These are phyloP conservation scores for Sclerotinia minor DNA, from an alignment of 2,329 filamentous ascomycete genomes.

Conservation along the genomic window DNA sequence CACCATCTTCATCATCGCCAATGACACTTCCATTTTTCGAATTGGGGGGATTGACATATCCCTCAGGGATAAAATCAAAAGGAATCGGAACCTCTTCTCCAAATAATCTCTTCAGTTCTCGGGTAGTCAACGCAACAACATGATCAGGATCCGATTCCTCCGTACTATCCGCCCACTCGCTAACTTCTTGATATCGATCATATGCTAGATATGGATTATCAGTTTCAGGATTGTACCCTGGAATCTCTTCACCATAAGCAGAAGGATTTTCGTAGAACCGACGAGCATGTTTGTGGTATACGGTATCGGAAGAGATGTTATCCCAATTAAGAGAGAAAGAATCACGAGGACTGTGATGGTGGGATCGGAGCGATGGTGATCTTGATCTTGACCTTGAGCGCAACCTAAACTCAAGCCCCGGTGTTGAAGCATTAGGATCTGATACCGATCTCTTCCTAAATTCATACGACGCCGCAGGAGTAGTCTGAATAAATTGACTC, in stretches of 20 bases:
- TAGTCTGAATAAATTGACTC: neutral
- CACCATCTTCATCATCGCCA: neutral
- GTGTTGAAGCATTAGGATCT: neutral
- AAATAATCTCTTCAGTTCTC: constrained; percentile 14
- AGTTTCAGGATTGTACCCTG: constrained; percentile 3
- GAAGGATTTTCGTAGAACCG: constrained; percentile 13
- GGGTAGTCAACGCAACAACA: constrained; percentile 16
- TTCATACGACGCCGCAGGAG: neutral
- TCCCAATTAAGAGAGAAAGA: constrained; percentile 16
- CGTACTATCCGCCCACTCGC: constrained; percentile 11
- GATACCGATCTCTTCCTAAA: neutral
- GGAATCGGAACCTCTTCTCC: neutral
- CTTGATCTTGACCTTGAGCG: neutral
- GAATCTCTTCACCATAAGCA: constrained; percentile 8
- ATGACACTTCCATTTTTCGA: neutral
- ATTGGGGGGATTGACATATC: constrained; percentile 7
- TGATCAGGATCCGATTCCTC: constrained; percentile 15
- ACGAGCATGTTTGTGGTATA: constrained; percentile 18
- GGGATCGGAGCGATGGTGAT: neutral
- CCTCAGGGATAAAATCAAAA: constrained; percentile 18
- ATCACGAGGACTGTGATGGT: neutral
- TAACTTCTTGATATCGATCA: constrained; percentile 13
- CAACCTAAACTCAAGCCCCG: neutral
- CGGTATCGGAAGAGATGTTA: constrained; percentile 13
- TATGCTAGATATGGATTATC: constrained; percentile 20